Evolutionary conservation across 345 rosid genomes (phyloP), one percentile per base, ranked within the genome.

Genomic region (Zanthoxylum bungeanum): DNA sequence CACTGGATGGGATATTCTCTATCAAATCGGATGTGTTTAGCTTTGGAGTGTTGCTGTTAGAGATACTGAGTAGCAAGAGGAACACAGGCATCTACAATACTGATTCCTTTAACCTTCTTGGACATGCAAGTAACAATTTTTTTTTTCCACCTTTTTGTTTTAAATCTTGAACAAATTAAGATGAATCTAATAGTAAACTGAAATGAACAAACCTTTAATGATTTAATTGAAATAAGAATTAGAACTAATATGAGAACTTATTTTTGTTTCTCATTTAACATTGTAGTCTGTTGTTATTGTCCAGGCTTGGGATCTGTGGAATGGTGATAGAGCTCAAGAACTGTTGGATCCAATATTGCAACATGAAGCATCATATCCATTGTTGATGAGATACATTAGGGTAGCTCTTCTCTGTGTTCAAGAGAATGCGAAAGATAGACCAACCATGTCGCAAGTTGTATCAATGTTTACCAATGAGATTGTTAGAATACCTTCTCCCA

Each of bases 41-140:
- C 22, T 64, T 62, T 19, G 65, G 66, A 49, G 59, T 52, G 17
- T 9, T 68, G 42, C 30, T 42, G 70, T 73, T 85, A 4, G 89
- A 88, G 82, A 80, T 78, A 3, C 24, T 85, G 33, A 81, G 80
- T 10, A 80, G 93, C 50, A 75, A 73, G 69, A 84, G 73, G 70
- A 88, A 82, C 64, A 84, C 73, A 19, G 78, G 92, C 33, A 79
- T 82, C 64, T 53, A 78, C 66, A 76, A 77, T 21, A 27, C 68
- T 9, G 77, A 78, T 33, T 73, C 69, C 12, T 70, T 64, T 55
- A 67, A 73, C 67, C 78, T 77, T 75, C 72, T 79, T 5, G 72
- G 77, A 36, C 68, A 71, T 44, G 78, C 69, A 63, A 73, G 81
- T 71, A 25, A 42, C 39, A 9, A 5, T 42, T 42, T 42, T 12